Base-by-base conservation (phyloP, 192 early-diverging fungal species). In the Rhizophagus clarus region DNA sequence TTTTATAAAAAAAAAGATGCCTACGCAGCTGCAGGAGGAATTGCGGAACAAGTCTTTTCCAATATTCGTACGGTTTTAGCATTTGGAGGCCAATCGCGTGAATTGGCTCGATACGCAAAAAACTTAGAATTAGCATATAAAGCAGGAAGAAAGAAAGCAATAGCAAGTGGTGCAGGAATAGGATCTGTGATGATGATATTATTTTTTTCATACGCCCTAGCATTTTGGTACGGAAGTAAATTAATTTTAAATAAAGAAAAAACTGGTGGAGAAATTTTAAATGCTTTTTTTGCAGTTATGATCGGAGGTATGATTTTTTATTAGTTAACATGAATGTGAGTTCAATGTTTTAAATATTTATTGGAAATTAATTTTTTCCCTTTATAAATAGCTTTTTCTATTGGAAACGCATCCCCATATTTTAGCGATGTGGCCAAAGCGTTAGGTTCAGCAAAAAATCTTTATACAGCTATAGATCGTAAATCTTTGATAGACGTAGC, bases 201-300 rank as follows among this genome's bases (percentile, higher is more conserved):
- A 37, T 97, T 94, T 78, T 76, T 80, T 56, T 86, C 91, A 4
- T 96, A 96, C 76, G 88, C 88, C 10, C 87, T 96, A 14, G 91
- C 95, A n/a, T 95, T 95, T 86, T 96, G 93, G 91, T 93, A 88
- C 79, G 94, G 94, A 60, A 82, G 84, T 22, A 84, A 76, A 3
- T 64, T 91, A 26, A 83, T 95, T 3, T 72, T 82, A 3, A 31
- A 83, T 26, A 83, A 84, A n/a, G 72, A 81, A 34, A 81, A 90
- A 74, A 61, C 47, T 29, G 84, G 83, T 72, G 86, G 87, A 3
- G 61, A 80, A 28, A 92, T 97, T 34, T 81, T 96, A n/a, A 92
- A 89, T 67, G 95, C 94, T 69, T 96, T 98, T 82, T 96, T 97
- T 83, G 86, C 93, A 40, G 87, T 97, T 82, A 87, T 96, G 11